Evolutionary conservation across 495 filamentous ascomycete genomes (phyloP), one percentile per base, ranked within the genome.

Genomic region (Articulospora tetracladia): DNA sequence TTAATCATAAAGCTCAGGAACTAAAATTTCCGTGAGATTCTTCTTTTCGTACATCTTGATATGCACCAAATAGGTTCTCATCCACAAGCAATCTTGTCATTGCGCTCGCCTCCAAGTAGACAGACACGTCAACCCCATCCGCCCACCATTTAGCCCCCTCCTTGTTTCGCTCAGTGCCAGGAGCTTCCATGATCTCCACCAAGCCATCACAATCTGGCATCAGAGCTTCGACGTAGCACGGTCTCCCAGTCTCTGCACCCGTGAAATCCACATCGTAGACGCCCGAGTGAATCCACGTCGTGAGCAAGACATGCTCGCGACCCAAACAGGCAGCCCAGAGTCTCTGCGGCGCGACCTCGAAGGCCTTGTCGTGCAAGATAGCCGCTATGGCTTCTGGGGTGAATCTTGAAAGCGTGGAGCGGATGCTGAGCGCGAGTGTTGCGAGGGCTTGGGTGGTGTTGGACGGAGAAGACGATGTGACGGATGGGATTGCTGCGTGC

Each of bases 311-410:
- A 65, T 76, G 73, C 49, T 66, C 51, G 22, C 59, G 60, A 26
- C 74, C 74, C 10, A 75, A 53, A 58, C 75, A 77, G 8, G 66
- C 66, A 26, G 70, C 68, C 74, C 74, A 75, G 26, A 77, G 27
- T 20, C 74, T 68, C 30, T 76, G 75, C 0, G 73, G 73, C 32
- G 62, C 64, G 22, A 66, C 39, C 55, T 76, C 75, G 39, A 69
- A 66, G 8, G 73, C 72, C 19, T 54, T 50, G 39, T 73, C 70
- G 46, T 77, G 69, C 0, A 77, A 56, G 41, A 68, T 58, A 10
- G 63, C 68, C 2, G 61, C 65, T 13, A 77, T 62, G 1, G 66
- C 66, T 1, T 66, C 64, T 0, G 71, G 63, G 13, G 70, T 77
- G 59, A 76, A 77, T 6, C n/a, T 59, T 32, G 61, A 55, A 20